phyloP scores from a whole-genome alignment of 202 grass and related monocot species.

The Musa balbisiana region DNA sequence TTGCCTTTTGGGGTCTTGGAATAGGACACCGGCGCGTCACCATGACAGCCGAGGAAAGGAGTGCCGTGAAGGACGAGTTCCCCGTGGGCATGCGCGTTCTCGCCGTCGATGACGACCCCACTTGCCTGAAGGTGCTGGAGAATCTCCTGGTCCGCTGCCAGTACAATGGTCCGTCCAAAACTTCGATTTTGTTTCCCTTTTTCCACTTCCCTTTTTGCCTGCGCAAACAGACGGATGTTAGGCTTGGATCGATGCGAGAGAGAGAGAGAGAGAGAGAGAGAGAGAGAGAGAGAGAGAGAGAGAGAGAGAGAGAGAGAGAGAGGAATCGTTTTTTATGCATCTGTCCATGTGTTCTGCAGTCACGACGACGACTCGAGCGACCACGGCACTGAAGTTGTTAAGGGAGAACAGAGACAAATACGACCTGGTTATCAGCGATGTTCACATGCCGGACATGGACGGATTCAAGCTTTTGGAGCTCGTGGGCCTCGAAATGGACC shows the following conservation, averaged over 20 bases:
- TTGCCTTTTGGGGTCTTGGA: too few relatives aligned
- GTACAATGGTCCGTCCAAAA: slow-evolving; percentile 46
- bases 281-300: too few relatives aligned
- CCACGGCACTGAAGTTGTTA: slow-evolving; percentile 33
- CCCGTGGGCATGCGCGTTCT: slow-evolving; percentile 48
- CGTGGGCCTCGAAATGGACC: slow-evolving; percentile 49
- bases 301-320: too few relatives aligned
- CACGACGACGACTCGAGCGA: slow-evolving; percentile 10
- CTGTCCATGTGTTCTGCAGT: slow-evolving; percentile 28
- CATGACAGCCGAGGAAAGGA: slow-evolving; percentile 44
- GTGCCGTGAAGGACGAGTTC: slow-evolving; percentile 24
- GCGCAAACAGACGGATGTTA: too few relatives aligned
- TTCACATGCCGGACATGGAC: slow-evolving; percentile 49
- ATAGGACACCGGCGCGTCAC: not conserved
- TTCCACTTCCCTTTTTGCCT: not conserved
- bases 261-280: too few relatives aligned
- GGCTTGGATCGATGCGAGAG: too few relatives aligned
- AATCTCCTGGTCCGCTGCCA: slow-evolving; percentile 47
- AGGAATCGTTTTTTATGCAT: not conserved
- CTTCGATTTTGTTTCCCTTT: not conserved
- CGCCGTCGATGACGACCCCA: slow-evolving; percentile 44
- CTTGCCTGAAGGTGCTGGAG: slow-evolving; percentile 38
- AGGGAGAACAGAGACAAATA: slow-evolving; percentile 38
- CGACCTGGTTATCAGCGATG: slow-evolving; percentile 55
- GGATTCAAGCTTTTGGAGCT: slow-evolving; percentile 53